phyloP scores from a whole-genome alignment of 306 rosid genomes.

The Cicer cuneatum region DNA sequence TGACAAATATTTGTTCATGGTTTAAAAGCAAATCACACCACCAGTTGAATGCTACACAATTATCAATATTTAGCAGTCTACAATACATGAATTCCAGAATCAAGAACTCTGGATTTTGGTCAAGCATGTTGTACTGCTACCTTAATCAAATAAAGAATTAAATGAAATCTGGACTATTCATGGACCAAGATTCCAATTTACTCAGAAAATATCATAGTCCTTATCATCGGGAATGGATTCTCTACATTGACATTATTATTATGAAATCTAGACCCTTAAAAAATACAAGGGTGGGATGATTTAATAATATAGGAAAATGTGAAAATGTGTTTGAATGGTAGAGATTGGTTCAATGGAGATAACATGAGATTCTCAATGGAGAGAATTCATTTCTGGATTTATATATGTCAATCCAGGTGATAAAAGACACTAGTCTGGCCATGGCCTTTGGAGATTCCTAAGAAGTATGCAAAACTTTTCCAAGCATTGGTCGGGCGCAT shows the following conservation, averaged over 20 bases:
- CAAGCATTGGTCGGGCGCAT: neutral
- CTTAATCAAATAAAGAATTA: neutral
- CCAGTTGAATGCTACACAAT: conserved; percentile 1
- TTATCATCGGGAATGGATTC: neutral
- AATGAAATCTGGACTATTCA: conserved; percentile 7
- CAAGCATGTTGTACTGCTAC: conserved; percentile 8
- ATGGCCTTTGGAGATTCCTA: neutral
- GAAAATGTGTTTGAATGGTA: too few relatives aligned
- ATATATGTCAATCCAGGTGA: neutral
- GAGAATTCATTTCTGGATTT: neutral
- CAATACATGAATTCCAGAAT: conserved; percentile 26
- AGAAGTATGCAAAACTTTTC: neutral
- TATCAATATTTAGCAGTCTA: conserved; percentile 6
- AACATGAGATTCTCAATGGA: too few relatives aligned
- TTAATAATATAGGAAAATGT: too few relatives aligned
- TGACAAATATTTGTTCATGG: conserved; percentile 1
- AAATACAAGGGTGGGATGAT: too few relatives aligned
- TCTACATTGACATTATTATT: too few relatives aligned
- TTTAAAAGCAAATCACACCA: conserved; percentile 1
- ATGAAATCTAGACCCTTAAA: too few relatives aligned
- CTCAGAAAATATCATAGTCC: conserved; percentile 21
- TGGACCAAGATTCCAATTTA: conserved; percentile 14
- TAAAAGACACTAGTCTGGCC: neutral
- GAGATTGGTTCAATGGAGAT: too few relatives aligned
- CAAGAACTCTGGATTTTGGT: conserved; percentile 1